Conservation (phyloP, 768 basidiomycete genomes). For the Leccinum pellstonianum region DNA sequence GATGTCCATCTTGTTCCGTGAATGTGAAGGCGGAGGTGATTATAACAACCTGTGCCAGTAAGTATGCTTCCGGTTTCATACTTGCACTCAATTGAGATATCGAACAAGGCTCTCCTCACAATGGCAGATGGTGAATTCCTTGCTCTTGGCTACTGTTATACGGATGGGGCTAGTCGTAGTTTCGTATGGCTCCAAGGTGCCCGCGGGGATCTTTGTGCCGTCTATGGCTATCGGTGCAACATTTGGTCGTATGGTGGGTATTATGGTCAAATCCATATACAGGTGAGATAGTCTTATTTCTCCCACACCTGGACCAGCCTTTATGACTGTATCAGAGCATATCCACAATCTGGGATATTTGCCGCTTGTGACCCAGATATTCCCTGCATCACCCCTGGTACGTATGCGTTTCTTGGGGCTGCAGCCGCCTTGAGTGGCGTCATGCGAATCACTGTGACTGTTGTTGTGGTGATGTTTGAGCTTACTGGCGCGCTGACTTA, state of each 20-base stretch:
- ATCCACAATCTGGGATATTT: constrained; percentile 84
- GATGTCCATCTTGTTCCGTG: constrained; percentile 91
- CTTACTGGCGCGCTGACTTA: constrained; percentile 96
- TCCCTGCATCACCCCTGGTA: constrained; percentile 97
- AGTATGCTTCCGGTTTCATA: constrained; percentile 32
- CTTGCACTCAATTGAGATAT: constrained; percentile 8
- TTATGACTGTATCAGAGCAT: constrained; percentile 49
- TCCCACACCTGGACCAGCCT: neutral
- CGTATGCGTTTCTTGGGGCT: constrained; percentile 96
- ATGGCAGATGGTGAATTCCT: constrained; percentile 93
- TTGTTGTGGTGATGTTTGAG: constrained; percentile 99
- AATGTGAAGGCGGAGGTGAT: constrained; percentile 92
- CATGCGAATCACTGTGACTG: constrained; percentile 95
- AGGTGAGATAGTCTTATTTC: constrained; percentile 48
- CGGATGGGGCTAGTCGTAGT: constrained; percentile 84
- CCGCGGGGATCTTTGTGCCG: constrained; percentile 96
- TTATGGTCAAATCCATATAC: constrained; percentile 91
- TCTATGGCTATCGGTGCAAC: constrained; percentile 99
- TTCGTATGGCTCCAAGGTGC: constrained; percentile 95
- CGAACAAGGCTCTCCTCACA: constrained; percentile 72
- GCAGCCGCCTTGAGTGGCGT: constrained; percentile 95
- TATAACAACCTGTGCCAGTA: constrained; percentile 95
- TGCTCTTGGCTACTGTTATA: constrained; percentile 88
- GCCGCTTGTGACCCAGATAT: constrained; percentile 87
- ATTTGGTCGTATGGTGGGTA: constrained; percentile 96